Conservation (phyloP, 306 rosid genomes). For the Carpinus fangiana region DNA sequence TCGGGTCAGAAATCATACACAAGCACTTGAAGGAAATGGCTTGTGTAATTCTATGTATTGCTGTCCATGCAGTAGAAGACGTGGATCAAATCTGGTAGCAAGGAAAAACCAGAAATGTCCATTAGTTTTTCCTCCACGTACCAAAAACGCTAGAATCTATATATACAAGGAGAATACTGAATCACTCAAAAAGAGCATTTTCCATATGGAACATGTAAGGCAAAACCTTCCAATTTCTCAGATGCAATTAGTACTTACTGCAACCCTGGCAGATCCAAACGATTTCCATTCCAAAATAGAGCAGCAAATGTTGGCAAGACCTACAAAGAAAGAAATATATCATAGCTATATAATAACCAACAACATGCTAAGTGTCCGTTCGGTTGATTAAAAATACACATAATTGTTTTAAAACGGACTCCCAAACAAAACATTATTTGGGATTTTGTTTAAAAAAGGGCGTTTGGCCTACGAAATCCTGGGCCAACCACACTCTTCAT, state of each 20-base stretch:
- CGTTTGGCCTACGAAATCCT: too few species aligned
- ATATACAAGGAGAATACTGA: constrained; percentile 9
- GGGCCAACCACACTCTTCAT: too few species aligned
- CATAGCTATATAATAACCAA: constrained; percentile 1
- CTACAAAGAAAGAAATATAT: constrained; percentile 36
- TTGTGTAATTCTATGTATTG: constrained; percentile 85
- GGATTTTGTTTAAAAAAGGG: too few species aligned
- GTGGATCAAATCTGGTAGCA: constrained; percentile 73
- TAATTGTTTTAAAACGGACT: too few species aligned
- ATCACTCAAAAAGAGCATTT: constrained; percentile 11
- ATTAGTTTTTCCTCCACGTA: constrained; percentile 1
- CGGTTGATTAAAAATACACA: too few species aligned
- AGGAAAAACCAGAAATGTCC: constrained; percentile 12
- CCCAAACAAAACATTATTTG: too few species aligned
- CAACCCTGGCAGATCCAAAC: constrained; percentile 60
- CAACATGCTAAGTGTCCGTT: background rate
- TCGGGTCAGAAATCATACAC: constrained; percentile 54
- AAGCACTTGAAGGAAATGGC: constrained; percentile 74
- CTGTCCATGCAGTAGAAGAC: constrained; percentile 87
- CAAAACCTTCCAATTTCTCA: constrained; percentile 1
- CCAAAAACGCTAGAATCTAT: constrained; percentile 7
- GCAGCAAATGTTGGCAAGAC: constrained; percentile 91
- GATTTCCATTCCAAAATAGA: constrained; percentile 36
- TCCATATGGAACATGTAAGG: constrained; percentile 12
- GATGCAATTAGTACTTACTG: constrained; percentile 59